These are phyloP conservation scores for Solanum appendiculatum DNA, from an alignment of 257 asterid genomes.

Conservation along the genomic window DNA sequence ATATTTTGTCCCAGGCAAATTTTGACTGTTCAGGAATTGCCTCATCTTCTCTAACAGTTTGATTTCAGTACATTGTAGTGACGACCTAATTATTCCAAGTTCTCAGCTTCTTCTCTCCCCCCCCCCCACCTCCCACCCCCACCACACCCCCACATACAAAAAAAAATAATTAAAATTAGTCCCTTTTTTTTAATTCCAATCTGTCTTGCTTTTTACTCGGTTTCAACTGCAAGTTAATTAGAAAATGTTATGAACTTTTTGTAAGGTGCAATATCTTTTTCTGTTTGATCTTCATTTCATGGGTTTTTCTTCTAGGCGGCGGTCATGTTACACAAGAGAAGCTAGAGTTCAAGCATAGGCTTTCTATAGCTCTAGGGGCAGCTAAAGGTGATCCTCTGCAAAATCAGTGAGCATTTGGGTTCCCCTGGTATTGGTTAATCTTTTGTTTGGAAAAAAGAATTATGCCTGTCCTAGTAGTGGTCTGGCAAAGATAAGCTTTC, in stretches of 20 bases:
- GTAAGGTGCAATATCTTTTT: background rate
- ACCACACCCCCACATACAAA: no score
- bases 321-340: conserved; percentile 75
- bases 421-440: conserved; percentile 64
- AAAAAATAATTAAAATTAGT: background rate
- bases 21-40: background rate
- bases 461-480: conserved; percentile 14
- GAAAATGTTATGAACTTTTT: background rate
- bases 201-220: background rate
- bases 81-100: background rate
- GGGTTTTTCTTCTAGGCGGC: conserved; percentile 41
- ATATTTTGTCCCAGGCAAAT: background rate
- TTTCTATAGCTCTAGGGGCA: conserved; percentile 90
- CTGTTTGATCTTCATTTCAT: background rate
- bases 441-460: conserved; percentile 21
- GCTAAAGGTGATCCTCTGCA: conserved; percentile 99
- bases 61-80: background rate
- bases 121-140: background rate
- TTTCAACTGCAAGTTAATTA: background rate
- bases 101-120: background rate
- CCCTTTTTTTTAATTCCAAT: background rate
- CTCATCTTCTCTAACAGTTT: background rate
- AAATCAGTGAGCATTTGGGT: conserved; percentile 93
- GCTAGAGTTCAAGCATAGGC: conserved; percentile 97
- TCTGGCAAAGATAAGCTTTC: conserved; percentile 14